Conservation (phyloP, 106 monocot genomes). For the Ottelia alismoides region DNA sequence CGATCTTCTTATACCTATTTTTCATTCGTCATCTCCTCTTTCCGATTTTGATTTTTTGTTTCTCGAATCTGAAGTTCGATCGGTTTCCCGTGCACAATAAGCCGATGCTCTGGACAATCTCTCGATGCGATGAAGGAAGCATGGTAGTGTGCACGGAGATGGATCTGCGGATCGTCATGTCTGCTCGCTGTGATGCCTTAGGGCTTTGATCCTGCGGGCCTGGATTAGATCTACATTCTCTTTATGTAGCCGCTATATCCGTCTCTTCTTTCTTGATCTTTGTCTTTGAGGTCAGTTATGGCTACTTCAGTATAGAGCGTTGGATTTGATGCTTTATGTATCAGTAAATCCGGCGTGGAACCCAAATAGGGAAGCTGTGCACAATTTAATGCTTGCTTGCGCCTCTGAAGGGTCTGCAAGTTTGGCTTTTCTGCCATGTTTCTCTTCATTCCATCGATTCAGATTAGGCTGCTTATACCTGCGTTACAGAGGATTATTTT, state of each 20-base stretch:
- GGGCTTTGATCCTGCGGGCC: conserved; percentile 63
- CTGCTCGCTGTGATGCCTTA: conserved; percentile 71
- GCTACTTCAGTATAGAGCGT: not conserved
- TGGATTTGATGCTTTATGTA: not conserved
- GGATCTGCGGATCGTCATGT: conserved; percentile 44
- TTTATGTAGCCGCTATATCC: no score
- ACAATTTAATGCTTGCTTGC: conserved; percentile 5
- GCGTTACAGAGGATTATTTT: no score
- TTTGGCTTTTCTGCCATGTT: conserved; percentile 11
- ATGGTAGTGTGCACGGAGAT: conserved; percentile 75
- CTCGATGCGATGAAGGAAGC: conserved; percentile 49
- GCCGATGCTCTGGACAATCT: conserved; percentile 94
- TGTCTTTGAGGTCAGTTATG: not conserved
- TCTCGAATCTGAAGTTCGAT: not conserved
- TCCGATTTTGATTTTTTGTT: not conserved
- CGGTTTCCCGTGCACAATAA: conserved; percentile 32
- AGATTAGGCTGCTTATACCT: no score
- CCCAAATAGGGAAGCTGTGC: not conserved
- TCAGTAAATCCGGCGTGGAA: not conserved
- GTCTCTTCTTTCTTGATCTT: not conserved
- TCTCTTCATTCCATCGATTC: no score
- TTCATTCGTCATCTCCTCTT: no score
- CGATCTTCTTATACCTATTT: no score
- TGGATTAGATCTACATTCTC: conserved; percentile 70
- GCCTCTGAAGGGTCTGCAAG: not conserved